Base-by-base conservation (phyloP, 495 filamentous ascomycete species). In the Oleoguttula mirabilis region DNA sequence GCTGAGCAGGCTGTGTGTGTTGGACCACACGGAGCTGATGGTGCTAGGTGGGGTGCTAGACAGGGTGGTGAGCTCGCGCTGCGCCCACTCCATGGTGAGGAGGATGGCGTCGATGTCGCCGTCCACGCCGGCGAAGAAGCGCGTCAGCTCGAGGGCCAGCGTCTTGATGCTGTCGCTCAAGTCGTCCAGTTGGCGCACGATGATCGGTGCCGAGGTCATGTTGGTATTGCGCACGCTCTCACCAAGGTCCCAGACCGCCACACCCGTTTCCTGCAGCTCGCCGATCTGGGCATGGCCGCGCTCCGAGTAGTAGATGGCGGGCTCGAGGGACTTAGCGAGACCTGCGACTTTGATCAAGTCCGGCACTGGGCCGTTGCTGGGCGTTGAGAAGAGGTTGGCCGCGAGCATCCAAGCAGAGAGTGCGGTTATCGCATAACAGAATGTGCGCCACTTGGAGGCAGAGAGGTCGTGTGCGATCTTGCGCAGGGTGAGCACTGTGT, bases 51-150 rank as follows among this genome's bases (percentile, higher is more conserved):
- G 75, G 15, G 66, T 60, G 10, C 62, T 61, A 4, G 69, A 66
- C n/a, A 78, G 56, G 56, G 54, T 19, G 53, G 66, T 57, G 8
- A 94, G 72, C 61, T 94, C 84, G 36, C 84, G 78, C 54, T 80
- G 78, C 23, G 84, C 82, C 87, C 87, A 94, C 59, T 92, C 84
- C 85, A 94, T 94, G 11, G 88, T 83, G 31, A 88, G 79, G 21
- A 94, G 68, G 43, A 94, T 90, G 40, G 79, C 77, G 57, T 94
- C 87, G 47, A 94, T 80, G 52, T 94, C 87, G 10, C 84, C 83
- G 57, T 94, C 83, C 11, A 94, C 84, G 44, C 84, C 84, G 24
- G 85, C 80, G 54, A 94, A 94, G 62, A 94, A 94, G 49, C 75
- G 75, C 5, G 82, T 88, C 17, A 94, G 65, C 52, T 92, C 85